These are phyloP conservation scores for Metschnikowia kofuensis DNA, from an alignment of 805 yeast genomes.

Conservation along the genomic window DNA sequence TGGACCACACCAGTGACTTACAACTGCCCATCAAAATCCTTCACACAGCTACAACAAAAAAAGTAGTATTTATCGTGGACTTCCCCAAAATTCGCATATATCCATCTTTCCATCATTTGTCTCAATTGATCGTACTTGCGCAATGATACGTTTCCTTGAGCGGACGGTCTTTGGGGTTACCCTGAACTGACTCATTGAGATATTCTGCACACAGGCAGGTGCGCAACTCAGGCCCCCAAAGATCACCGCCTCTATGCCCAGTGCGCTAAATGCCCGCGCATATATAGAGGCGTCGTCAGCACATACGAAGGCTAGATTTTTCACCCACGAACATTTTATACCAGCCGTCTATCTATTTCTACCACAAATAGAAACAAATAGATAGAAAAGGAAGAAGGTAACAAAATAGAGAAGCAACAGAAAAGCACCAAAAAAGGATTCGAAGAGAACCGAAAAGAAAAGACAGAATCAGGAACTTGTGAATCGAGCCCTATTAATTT, in stretches of 20 bases:
- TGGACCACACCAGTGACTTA: no score
- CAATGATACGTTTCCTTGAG: not conserved
- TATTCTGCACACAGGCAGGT: not conserved
- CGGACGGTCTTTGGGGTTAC: constrained; percentile 18
- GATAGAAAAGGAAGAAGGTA: not conserved
- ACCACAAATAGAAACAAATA: not conserved
- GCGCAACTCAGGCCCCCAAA: not conserved
- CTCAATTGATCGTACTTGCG: no score
- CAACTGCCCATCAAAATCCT: no score
- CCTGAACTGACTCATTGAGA: constrained; percentile 32
- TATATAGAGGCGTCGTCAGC: no score
- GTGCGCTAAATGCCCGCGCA: no score
- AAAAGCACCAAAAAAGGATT: not conserved
- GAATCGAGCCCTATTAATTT: no score
- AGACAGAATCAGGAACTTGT: no score
- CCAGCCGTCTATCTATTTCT: not conserved
- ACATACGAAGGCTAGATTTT: not conserved
- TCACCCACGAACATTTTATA: not conserved
- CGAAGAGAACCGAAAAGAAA: not conserved
- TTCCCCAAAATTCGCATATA: no score
- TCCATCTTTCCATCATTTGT: no score
- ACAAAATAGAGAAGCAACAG: not conserved
- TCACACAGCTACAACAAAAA: no score
- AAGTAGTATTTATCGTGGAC: no score
- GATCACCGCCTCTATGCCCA: no score